Evolutionary conservation across 1,284 basidiomycete genomes (phyloP).

Genomic region (Puccinia polysora): DNA sequence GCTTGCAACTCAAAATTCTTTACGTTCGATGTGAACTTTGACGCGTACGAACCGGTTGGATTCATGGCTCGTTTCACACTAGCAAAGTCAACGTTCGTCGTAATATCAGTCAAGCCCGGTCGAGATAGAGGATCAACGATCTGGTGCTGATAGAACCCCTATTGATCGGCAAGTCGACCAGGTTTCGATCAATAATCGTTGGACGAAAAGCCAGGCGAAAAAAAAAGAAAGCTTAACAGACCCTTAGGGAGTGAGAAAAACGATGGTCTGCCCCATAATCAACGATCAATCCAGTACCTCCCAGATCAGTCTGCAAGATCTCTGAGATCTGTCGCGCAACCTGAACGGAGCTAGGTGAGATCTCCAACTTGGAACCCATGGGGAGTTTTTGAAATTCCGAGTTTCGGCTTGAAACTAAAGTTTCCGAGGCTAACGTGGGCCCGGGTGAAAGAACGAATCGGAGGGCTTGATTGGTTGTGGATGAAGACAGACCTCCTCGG

Average conservation of each 20-base stretch:
- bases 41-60: slow-evolving; percentile 30
- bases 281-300: slow-evolving; percentile 76
- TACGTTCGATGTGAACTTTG: not conserved
- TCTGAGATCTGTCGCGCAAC: slow-evolving; percentile 66
- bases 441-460: slow-evolving; percentile 65
- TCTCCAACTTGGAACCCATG: slow-evolving; percentile 68
- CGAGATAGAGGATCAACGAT: slow-evolving; percentile 77
- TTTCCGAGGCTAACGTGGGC: slow-evolving; percentile 63
- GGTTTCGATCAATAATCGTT: not conserved
- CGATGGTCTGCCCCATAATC: slow-evolving; percentile 80
- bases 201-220: slow-evolving; percentile 20
- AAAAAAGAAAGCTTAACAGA: slow-evolving; percentile 51
- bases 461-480: slow-evolving; percentile 54
- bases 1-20: not conserved
- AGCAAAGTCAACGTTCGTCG: slow-evolving; percentile 91
- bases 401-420: slow-evolving; percentile 60
- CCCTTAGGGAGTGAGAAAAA: slow-evolving; percentile 73
- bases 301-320: slow-evolving; percentile 57
- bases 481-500: not conserved
- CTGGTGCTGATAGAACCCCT: slow-evolving; percentile 85
- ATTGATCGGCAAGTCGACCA: slow-evolving; percentile 15
- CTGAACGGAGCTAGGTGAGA: slow-evolving; percentile 67
- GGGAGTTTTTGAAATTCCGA: slow-evolving; percentile 56
- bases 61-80: slow-evolving; percentile 73
- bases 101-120: slow-evolving; percentile 85